Conservation (phyloP, 1,284 basidiomycete genomes). For the Austroboletus olivaceoglutinosus region DNA sequence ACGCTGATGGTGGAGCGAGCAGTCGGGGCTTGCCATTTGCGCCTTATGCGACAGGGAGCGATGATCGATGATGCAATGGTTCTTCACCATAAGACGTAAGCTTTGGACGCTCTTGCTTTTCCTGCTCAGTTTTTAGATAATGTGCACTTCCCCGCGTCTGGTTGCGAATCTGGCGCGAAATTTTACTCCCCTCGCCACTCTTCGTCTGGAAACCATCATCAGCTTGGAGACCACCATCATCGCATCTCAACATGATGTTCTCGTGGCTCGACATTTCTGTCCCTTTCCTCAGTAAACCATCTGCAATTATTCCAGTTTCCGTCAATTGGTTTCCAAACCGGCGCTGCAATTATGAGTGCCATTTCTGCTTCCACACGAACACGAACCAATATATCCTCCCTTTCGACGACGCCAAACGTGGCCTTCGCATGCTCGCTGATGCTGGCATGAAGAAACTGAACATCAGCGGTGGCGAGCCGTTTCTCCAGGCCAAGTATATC, state of each 20-base stretch:
- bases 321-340: slow-evolving; percentile 29
- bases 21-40: too few relatives aligned
- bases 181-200: too few relatives aligned
- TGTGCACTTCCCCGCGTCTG: neutral
- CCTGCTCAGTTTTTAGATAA: neutral
- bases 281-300: slow-evolving; percentile 14
- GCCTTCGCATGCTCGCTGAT: slow-evolving; percentile 36
- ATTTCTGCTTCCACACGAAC: slow-evolving; percentile 42
- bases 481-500: slow-evolving; percentile 39
- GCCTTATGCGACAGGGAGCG: too few relatives aligned
- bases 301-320: slow-evolving; percentile 16
- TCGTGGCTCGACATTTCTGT: slow-evolving; percentile 18
- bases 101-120: neutral
- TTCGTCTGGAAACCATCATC: too few relatives aligned
- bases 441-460: slow-evolving; percentile 45
- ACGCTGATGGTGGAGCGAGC: too few relatives aligned
- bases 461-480: slow-evolving; percentile 43
- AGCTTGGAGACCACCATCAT: neutral
- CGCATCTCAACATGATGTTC: slow-evolving; percentile 16
- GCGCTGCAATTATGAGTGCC: slow-evolving; percentile 37
- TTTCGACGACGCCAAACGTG: slow-evolving; percentile 37
- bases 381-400: slow-evolving; percentile 37
- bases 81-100: neutral
- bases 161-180: too few relatives aligned
- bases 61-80: too few relatives aligned